These are phyloP conservation scores for Skeletonema potamos DNA, from an alignment of 108 stramenopile genomes.

Conservation along the genomic window DNA sequence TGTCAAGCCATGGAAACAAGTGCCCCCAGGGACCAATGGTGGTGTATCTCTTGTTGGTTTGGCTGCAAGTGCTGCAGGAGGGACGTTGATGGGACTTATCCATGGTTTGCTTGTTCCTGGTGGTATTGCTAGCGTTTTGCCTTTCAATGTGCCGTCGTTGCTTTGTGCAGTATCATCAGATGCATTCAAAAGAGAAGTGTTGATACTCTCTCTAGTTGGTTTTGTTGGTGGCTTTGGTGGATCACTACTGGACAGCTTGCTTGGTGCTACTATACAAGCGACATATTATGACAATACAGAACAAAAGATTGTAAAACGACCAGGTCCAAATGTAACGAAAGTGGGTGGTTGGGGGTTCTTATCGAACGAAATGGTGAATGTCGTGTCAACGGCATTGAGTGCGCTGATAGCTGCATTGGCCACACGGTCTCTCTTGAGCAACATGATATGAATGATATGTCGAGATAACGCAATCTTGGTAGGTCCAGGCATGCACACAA, in stretches of 20 bases:
- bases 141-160: not conserved
- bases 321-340: conserved; percentile 7
- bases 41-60: conserved; percentile 65
- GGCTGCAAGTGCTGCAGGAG: conserved; percentile 66
- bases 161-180: not conserved
- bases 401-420: conserved; percentile 20
- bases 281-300: conserved; percentile 63
- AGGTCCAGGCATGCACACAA: too few species aligned
- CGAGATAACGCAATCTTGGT: not conserved
- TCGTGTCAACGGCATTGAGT: conserved; percentile 20
- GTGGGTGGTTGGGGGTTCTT: conserved; percentile 19
- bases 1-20: conserved; percentile 51
- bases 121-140: conserved; percentile 14
- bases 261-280: conserved; percentile 78
- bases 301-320: conserved; percentile 43
- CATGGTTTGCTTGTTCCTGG: conserved; percentile 53
- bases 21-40: conserved; percentile 85
- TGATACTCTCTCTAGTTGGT: conserved; percentile 39
- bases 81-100: conserved; percentile 59
- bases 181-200: conserved; percentile 18
- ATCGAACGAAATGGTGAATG: conserved; percentile 41
- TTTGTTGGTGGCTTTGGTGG: conserved; percentile 68
- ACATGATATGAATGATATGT: not conserved
- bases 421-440: conserved; percentile 9
- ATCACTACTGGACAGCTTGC: conserved; percentile 68